Conservation (phyloP, 2,329 filamentous ascomycete species). For the Fonsecaea erecta region DNA sequence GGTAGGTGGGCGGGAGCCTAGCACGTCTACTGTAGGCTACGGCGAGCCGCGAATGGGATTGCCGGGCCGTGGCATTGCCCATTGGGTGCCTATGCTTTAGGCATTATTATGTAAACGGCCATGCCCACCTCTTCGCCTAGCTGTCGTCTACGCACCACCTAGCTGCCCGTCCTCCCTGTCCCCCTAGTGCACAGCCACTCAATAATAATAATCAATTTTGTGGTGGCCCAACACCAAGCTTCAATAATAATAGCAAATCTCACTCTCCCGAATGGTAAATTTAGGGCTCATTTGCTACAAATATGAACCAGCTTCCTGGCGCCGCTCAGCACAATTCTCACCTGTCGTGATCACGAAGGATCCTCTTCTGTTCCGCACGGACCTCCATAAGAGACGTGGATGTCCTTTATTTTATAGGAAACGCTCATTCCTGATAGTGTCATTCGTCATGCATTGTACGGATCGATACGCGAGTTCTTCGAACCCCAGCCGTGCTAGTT, state of each 20-base stretch:
- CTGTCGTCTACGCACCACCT: background rate
- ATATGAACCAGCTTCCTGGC: background rate
- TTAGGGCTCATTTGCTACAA: background rate
- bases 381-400: background rate
- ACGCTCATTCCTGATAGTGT: background rate
- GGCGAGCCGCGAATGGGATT: background rate
- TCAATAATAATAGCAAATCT: constrained; percentile 4
- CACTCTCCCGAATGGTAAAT: background rate
- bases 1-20: background rate
- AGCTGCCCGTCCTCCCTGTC: too few species aligned
- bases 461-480: background rate
- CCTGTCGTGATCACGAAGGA: background rate
- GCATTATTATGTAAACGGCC: background rate
- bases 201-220: background rate
- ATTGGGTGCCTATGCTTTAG: background rate
- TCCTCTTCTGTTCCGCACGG: background rate
- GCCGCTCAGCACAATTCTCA: background rate
- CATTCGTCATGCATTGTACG: background rate
- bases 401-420: background rate
- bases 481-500: background rate
- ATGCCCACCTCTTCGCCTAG: background rate
- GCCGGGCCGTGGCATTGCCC: background rate
- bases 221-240: background rate
- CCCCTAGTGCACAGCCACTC: background rate
- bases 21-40: background rate